phyloP scores from a whole-genome alignment of 78 protist species.

The slime mould (Dictyostelium discoideum) region dicty_2.7 NC_007091.3:1562001-1562500 shows the following conservation, averaged over 20 bases:
- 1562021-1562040: not conserved
- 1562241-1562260: too few relatives aligned
- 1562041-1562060: too few relatives aligned
- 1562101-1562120: not conserved
- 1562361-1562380: too few relatives aligned
- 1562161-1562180: not conserved
- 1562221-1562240: not conserved
- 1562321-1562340: not conserved
- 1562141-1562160: not conserved
- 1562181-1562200: not conserved
- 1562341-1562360: too few relatives aligned
- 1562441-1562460: not conserved
- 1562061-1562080: not conserved
- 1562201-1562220: not conserved
- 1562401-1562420: too few relatives aligned
- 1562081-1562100: not conserved
- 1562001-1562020: not conserved
- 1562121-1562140: not conserved
- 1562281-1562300: not conserved
- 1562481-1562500: not conserved
- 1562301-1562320: not conserved
- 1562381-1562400: too few relatives aligned
- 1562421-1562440: too few relatives aligned
- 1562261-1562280: not conserved
- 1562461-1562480: not conserved